Conservation (phyloP, 192 early-diverging fungal species). For the Rhizoclosmatium sp. region DNA sequence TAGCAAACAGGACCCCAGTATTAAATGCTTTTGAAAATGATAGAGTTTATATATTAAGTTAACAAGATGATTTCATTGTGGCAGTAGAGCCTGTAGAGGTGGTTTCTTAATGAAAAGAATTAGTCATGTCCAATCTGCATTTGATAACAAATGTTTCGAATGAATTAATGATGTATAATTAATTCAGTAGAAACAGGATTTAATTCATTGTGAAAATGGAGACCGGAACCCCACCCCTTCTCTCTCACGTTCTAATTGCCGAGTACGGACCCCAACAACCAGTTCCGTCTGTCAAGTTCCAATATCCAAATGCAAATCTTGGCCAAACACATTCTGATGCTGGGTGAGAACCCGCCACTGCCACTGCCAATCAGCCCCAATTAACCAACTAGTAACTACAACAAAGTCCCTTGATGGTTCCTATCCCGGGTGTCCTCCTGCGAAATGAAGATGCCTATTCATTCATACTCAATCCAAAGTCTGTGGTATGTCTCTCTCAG, state of each 20-base stretch:
- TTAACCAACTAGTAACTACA: background rate
- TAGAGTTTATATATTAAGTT: no score
- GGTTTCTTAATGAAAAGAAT: no score
- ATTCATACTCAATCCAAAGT: conserved; percentile 14
- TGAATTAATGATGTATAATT: no score
- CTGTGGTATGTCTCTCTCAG: background rate
- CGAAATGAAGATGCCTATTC: conserved; percentile 10
- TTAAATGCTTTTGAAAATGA: no score
- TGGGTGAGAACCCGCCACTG: background rate
- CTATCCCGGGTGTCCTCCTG: background rate
- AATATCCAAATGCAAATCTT: background rate
- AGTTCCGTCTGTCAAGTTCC: conserved; percentile 9
- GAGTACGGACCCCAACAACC: background rate
- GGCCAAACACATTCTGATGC: background rate
- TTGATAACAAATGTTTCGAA: no score
- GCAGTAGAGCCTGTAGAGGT: no score
- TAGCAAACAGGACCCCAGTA: no score
- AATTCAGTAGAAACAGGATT: no score
- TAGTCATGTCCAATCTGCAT: no score
- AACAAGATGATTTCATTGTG: no score
- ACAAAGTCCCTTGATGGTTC: conserved; percentile 6
- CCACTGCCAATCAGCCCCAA: background rate
- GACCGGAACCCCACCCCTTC: background rate
- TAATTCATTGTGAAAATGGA: no score
- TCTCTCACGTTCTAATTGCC: background rate